These are phyloP conservation scores for Oryza glaberrima DNA, from an alignment of 176 grass and related monocot genomes.

Conservation along the genomic window DNA sequence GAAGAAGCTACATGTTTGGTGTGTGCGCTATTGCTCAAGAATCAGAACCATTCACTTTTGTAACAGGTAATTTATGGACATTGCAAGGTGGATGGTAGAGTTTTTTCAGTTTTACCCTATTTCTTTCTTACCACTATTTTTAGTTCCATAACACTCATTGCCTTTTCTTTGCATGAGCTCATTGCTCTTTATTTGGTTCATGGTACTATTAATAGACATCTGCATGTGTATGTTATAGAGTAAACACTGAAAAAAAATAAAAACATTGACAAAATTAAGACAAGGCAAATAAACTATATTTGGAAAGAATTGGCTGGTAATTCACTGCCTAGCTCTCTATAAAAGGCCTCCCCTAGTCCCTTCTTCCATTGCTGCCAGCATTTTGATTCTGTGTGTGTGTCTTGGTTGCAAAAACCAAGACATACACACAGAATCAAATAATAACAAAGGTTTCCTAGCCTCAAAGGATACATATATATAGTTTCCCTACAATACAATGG, in stretches of 20 bases:
- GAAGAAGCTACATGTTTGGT: neutral
- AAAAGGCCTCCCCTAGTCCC: neutral
- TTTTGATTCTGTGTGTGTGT: constrained; percentile 36
- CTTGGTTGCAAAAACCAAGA: constrained; percentile 30
- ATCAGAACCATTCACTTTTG: neutral
- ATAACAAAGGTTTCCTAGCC: neutral
- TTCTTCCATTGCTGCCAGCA: neutral
- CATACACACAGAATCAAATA: constrained; percentile 24
- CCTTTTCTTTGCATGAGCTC: neutral
- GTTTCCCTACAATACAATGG: constrained; percentile 22
- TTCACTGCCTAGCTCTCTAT: neutral
- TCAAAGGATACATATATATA: neutral
- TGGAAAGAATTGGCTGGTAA: neutral
- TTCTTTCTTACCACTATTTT: neutral
- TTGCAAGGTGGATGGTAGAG: neutral
- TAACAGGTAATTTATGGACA: neutral
- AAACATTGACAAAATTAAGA: neutral
- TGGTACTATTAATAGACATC: neutral
- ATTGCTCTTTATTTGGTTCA: neutral
- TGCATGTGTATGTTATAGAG: neutral
- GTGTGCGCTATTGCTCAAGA: neutral
- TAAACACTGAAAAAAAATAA: neutral
- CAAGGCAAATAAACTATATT: constrained; percentile 3
- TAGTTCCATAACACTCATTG: neutral
- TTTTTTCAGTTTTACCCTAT: neutral